Percentiles rank a stretch among this genome's conserved stretches.
These are phyloP conservation scores for Wickerhamiella kazuoi DNA, from an alignment of 805 yeast species.

Conservation along the genomic window DNA sequence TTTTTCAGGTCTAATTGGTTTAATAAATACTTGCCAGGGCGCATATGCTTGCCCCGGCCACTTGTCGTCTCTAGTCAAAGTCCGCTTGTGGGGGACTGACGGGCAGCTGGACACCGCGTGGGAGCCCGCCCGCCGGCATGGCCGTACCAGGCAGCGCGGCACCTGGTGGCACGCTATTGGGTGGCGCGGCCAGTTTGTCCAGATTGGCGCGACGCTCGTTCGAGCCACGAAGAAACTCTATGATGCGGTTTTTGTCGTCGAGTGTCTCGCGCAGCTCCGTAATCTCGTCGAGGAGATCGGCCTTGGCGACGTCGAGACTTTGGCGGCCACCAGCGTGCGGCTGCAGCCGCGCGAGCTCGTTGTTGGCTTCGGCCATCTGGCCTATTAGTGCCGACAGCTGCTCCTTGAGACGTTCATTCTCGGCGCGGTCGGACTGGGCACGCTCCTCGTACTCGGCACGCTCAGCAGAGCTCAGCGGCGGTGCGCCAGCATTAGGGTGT, in stretches of 20 bases:
- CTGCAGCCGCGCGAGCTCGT: constrained; percentile 5
- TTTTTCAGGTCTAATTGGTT: not conserved
- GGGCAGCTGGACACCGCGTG: too few relatives aligned
- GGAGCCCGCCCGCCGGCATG: too few relatives aligned
- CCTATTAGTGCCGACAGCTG: constrained; percentile 8
- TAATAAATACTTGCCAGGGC: too few relatives aligned
- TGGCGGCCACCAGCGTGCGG: not conserved
- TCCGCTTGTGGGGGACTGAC: not conserved
- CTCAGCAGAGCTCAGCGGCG: not conserved
- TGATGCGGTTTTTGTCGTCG: constrained; percentile 61
- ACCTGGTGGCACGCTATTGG: too few relatives aligned
- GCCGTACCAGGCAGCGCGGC: too few relatives aligned
- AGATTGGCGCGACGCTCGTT: constrained; percentile 34
- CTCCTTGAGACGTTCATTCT: constrained; percentile 10
- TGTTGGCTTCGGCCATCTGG: constrained; percentile 9
- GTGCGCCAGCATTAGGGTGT: not conserved
- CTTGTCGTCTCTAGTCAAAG: not conserved
- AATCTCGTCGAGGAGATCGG: constrained; percentile 54
- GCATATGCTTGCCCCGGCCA: too few relatives aligned
- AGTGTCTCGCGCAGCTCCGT: constrained; percentile 41
- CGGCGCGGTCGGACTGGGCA: constrained; percentile 2
- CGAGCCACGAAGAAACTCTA: constrained; percentile 52
- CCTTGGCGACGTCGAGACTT: constrained; percentile 15
- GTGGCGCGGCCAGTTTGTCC: constrained; percentile 4
- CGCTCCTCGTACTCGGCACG: not conserved